phyloP scores from a whole-genome alignment of 345 rosid species.

The Aurinia saxatilis region DNA sequence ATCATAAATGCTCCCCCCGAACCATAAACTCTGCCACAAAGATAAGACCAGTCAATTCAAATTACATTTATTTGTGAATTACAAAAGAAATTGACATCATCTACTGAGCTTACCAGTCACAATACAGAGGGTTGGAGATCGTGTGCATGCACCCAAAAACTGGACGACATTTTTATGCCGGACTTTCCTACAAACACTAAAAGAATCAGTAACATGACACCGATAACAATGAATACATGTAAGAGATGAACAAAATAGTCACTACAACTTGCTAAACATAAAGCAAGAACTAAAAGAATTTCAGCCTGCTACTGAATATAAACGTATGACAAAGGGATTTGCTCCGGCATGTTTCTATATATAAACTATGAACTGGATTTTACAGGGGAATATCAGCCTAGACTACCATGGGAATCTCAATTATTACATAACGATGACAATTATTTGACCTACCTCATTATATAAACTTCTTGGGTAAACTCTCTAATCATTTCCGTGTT shows the following conservation, averaged over 20 bases:
- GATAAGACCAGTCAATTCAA: conserved; percentile 1
- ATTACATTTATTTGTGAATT: conserved; percentile 1
- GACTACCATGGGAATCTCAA: not conserved
- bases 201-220: not conserved
- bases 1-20: conserved; percentile 82
- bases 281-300: not conserved
- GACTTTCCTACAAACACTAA: conserved; percentile 57
- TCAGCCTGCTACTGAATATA: not conserved
- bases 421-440: not conserved
- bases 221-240: not conserved
- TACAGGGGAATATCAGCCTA: not conserved
- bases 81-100: not conserved
- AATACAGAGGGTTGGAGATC: too few species aligned
- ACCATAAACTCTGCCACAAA: conserved; percentile 83
- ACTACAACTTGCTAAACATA: not conserved
- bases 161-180: conserved; percentile 94
- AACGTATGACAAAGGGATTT: not conserved
- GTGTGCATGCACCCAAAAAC: conserved; percentile 90
- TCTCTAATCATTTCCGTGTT: conserved; percentile 67
- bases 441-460: conserved; percentile 64
- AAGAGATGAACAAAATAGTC: not conserved
- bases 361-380: not conserved
- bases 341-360: not conserved
- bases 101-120: too few species aligned
- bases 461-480: conserved; percentile 90